Conservation (phyloP, 169 alveolate genomes). For the Besnoitia besnoiti region DNA sequence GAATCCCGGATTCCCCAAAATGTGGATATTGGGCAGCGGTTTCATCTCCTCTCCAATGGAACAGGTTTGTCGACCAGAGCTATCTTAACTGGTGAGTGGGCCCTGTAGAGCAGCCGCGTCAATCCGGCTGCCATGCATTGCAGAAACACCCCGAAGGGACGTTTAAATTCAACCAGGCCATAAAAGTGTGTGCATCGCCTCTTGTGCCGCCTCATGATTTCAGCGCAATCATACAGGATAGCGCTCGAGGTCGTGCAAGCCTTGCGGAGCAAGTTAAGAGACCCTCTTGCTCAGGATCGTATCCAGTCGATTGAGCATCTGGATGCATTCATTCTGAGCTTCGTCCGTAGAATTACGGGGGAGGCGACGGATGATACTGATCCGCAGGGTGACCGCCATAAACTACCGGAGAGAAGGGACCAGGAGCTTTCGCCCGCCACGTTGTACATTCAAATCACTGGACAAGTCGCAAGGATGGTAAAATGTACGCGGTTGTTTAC, state of each 20-base stretch:
- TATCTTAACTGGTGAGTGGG: background rate
- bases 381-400: background rate
- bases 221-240: background rate
- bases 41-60: background rate
- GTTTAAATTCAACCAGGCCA: background rate
- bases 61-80: background rate
- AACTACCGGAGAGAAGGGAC: background rate
- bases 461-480: background rate
- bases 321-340: background rate
- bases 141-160: too few species aligned
- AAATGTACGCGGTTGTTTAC: background rate
- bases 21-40: background rate
- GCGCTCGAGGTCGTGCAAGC: background rate
- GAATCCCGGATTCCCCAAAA: background rate
- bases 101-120: background rate
- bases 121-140: background rate
- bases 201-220: background rate
- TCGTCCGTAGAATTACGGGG: background rate
- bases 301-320: background rate
- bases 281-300: background rate
- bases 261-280: background rate
- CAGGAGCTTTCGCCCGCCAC: background rate
- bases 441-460: background rate
- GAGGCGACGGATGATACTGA: background rate
- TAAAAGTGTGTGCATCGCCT: background rate